A percentile compares a stretch with the other conserved stretches of the same genome.
phyloP scores from a whole-genome alignment of 257 asterid species.

The Scutellaria galericulata region DNA sequence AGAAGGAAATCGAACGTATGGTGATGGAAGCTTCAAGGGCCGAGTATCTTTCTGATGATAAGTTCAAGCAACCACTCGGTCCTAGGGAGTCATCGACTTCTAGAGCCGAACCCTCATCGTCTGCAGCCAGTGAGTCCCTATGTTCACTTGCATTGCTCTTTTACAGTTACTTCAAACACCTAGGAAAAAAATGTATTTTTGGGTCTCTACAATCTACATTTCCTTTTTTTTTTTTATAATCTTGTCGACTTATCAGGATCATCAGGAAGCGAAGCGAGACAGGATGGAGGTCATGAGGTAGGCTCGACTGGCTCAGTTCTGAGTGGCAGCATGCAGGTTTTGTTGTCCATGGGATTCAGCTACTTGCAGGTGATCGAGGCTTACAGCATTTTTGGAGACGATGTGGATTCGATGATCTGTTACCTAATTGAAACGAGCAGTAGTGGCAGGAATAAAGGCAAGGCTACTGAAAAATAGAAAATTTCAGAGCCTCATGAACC shows the following conservation, averaged over 20 bases:
- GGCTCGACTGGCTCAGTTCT: constrained; percentile 47
- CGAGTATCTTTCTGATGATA: constrained; percentile 74
- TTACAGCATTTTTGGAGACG: constrained; percentile 90
- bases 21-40: constrained; percentile 98
- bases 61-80: constrained; percentile 65
- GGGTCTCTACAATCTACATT: too few relatives aligned
- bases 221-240: not conserved
- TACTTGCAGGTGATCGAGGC: constrained; percentile 93
- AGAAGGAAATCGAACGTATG: constrained; percentile 96
- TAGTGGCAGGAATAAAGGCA: constrained; percentile 89
- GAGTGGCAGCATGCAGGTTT: constrained; percentile 74
- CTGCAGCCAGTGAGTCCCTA: constrained; percentile 82
- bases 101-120: constrained; percentile 95
- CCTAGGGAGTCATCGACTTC: constrained; percentile 84
- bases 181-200: too few relatives aligned
- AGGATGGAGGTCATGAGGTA: constrained; percentile 45
- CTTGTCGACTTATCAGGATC: constrained; percentile 53
- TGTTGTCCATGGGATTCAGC: constrained; percentile 97
- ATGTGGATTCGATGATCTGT: constrained; percentile 91
- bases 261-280: constrained; percentile 53
- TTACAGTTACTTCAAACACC: not conserved
- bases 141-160: constrained; percentile 14
- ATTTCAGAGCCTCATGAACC: not conserved
- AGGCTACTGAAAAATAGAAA: constrained; percentile 75
- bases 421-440: constrained; percentile 77